Evolutionary conservation across 495 filamentous ascomycete species (phyloP).

Genomic region (Annulohypoxylon maeteangense): DNA sequence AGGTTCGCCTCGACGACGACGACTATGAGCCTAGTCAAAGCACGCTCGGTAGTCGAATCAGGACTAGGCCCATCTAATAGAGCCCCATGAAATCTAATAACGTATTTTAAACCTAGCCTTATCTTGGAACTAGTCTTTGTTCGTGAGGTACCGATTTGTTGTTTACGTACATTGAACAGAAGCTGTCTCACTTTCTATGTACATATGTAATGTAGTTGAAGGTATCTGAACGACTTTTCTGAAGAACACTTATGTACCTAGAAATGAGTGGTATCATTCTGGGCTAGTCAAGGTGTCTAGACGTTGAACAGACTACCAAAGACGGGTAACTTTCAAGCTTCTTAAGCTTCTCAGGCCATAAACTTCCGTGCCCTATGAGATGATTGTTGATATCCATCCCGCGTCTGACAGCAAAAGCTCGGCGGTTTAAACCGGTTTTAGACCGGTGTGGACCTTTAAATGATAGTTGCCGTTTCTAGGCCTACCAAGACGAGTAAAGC

Average conservation of each 20-base stretch:
- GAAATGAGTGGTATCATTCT: background rate
- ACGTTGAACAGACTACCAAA: background rate
- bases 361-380: background rate
- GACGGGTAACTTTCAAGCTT: slow-evolving; percentile 3
- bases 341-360: background rate
- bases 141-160: background rate
- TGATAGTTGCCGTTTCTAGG: slow-evolving; percentile 14
- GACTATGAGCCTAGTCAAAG: background rate
- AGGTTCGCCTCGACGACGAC: background rate
- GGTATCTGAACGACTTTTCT: background rate
- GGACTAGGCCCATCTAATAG: slow-evolving; percentile 4
- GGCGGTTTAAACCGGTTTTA: slow-evolving; percentile 23
- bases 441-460: slow-evolving; percentile 27
- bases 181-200: background rate
- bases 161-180: background rate
- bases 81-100: background rate
- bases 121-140: slow-evolving; percentile 1
- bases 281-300: background rate
- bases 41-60: slow-evolving; percentile 4
- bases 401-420: slow-evolving; percentile 18
- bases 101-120: background rate
- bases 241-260: background rate
- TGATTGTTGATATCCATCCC: slow-evolving; percentile 9
- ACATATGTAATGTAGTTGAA: no score
- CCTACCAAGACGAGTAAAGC: slow-evolving; percentile 15